These are phyloP conservation scores for Scheffersomyces ergatensis DNA, from an alignment of 805 yeast genomes.

Conservation along the genomic window DNA sequence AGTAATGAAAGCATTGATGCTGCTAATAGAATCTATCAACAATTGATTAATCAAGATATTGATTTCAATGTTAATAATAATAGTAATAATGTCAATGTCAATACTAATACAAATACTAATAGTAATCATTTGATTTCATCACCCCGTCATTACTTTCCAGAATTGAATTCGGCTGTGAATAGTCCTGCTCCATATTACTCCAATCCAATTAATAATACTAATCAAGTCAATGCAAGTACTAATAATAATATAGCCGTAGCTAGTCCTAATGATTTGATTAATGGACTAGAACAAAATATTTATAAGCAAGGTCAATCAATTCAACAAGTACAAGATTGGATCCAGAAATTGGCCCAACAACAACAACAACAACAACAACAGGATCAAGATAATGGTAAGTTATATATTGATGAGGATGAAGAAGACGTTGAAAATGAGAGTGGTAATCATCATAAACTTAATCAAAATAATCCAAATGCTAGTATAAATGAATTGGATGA, in stretches of 20 bases:
- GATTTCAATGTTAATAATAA: background rate
- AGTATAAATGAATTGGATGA: slow-evolving; percentile 18
- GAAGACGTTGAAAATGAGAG: slow-evolving; percentile 2
- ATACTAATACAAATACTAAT: no score
- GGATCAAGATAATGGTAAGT: slow-evolving; percentile 8
- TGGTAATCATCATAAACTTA: background rate
- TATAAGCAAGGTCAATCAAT: slow-evolving; percentile 50
- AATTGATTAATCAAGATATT: slow-evolving; percentile 21
- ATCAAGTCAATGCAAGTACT: background rate
- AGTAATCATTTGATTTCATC: slow-evolving; percentile 18
- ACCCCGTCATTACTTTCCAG: slow-evolving; percentile 34
- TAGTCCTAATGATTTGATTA: slow-evolving; percentile 14
- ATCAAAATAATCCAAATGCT: slow-evolving; percentile 2
- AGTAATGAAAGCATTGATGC: slow-evolving; percentile 9
- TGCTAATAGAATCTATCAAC: slow-evolving; percentile 30
- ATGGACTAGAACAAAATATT: slow-evolving; percentile 46
- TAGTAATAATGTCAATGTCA: background rate
- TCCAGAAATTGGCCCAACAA: slow-evolving; percentile 33
- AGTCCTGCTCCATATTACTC: background rate
- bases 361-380: slow-evolving; percentile 18
- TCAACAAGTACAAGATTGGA: slow-evolving; percentile 58
- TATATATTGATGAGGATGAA: slow-evolving; percentile 4
- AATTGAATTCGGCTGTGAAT: slow-evolving; percentile 17
- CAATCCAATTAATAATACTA: background rate
- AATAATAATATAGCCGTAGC: slow-evolving; percentile 1